Conservation (phyloP, 2,329 filamentous ascomycete species). For the Pseudopyricularia cyperi region DNA sequence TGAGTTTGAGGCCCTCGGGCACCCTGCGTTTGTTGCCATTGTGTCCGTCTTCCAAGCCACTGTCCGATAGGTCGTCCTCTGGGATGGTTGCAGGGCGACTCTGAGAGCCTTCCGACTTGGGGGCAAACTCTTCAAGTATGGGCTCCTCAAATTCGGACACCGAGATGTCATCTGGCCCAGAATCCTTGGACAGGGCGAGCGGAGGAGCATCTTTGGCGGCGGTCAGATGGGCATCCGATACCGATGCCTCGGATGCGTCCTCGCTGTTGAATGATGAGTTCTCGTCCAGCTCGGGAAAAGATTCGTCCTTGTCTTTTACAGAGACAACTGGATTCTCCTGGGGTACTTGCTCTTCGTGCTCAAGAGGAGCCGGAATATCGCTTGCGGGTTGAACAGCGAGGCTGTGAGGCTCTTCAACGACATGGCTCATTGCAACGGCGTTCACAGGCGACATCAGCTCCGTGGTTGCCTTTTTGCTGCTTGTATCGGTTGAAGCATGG, state of each 20-base stretch:
- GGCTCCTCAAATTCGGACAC: not conserved
- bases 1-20: not conserved
- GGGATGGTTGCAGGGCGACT: not conserved
- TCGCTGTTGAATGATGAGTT: not conserved
- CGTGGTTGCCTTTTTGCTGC: not conserved
- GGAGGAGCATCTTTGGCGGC: not conserved
- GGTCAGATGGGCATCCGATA: not conserved
- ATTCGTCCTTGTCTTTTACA: not conserved
- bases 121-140: not conserved
- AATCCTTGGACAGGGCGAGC: not conserved
- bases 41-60: not conserved
- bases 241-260: not conserved
- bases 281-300: not conserved
- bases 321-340: too few species aligned
- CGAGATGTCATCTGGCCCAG: not conserved
- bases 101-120: not conserved
- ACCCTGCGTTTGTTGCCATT: too few species aligned
- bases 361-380: not conserved
- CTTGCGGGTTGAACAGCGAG: not conserved
- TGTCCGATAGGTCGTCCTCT: not conserved
- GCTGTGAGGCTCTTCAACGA: not conserved
- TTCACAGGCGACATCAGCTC: not conserved
- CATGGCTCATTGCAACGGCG: not conserved
- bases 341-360: not conserved
- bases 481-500: not conserved